Evolutionary conservation across 2,329 filamentous ascomycete genomes (phyloP), one percentile per base, ranked within the genome.

Genomic region (Fusarium oligoseptatum): DNA sequence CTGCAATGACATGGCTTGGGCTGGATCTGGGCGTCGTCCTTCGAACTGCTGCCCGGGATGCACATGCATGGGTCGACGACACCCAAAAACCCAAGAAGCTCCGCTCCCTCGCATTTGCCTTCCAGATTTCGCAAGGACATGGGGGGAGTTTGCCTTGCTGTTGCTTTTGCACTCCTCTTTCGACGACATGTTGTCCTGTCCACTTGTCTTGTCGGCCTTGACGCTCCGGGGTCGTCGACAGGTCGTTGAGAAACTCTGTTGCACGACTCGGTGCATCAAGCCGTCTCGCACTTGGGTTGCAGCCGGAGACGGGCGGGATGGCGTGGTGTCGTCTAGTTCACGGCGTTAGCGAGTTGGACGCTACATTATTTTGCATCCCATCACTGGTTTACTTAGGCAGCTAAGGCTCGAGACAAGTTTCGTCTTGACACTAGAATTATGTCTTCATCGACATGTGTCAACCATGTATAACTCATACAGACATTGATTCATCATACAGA

Each of bases 51-150:
- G 37, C 32, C 37, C 29, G 60, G 15, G 64, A 32, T 32, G 29
- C 9, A 58, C 64, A 64, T 74, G 71, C 68, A 71, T 68, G 69
- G 68, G 37, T 58, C n/a, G 37, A 32, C 24, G 43, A 34, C 37
- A 29, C n/a, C 62, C 37, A 50, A 48, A 48, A 20, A 43, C n/a
- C n/a, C n/a, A 41, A 41, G 39, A 66, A 29, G 2, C 68, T 72
- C 72, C 68, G 72, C 72, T 75, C 52, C 41, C 65, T 67, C 68
- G 72, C 72, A 70, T 72, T 64, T 63, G 69, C 68, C 45, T 68
- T 64, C 50, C 45, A 48, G 71, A 69, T 74, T 74, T 68, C 48
- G 68, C 41, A 52, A 52, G 24, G 41, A n/a, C 58, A 20, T 32
- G 29, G 22, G 24, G 24, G 29, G 29, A 32, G 29, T 32, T 32